A percentile compares a stretch with the other conserved stretches of the same genome.
These are phyloP conservation scores for Russula sp. DNA, from an alignment of 768 basidiomycete species.

Conservation along the genomic window DNA sequence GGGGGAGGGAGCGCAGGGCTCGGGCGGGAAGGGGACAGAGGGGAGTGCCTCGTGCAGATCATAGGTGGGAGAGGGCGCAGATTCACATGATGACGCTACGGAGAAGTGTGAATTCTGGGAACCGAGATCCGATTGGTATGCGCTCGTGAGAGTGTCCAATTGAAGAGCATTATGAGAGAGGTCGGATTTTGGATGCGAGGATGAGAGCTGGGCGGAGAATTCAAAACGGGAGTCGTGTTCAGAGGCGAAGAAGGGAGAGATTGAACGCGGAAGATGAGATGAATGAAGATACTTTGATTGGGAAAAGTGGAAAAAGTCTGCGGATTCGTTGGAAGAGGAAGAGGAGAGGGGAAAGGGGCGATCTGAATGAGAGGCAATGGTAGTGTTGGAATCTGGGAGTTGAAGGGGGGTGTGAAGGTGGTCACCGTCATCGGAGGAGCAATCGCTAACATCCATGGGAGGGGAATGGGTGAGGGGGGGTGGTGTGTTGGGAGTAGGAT, in stretches of 20 bases:
- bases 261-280: conserved; percentile 22
- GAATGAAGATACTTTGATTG: conserved; percentile 20
- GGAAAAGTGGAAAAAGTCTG: conserved; percentile 14
- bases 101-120: conserved; percentile 13
- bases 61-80: not conserved
- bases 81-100: not conserved
- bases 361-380: conserved; percentile 13
- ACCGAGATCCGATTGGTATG: conserved; percentile 10
- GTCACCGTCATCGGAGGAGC: conserved; percentile 23
- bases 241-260: conserved; percentile 17
- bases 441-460: conserved; percentile 23
- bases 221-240: conserved; percentile 7
- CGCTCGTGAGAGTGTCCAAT: conserved; percentile 5
- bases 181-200: not conserved
- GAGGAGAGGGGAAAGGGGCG: conserved; percentile 3
- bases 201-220: not conserved
- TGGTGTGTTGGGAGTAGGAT: conserved; percentile 9
- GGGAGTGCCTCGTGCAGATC: conserved; percentile 7
- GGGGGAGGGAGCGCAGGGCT: not conserved
- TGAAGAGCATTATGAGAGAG: conserved; percentile 22
- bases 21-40: conserved; percentile 11
- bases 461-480: conserved; percentile 19
- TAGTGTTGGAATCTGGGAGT: conserved; percentile 7
- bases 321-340: conserved; percentile 12
- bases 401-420: conserved; percentile 24